A percentile compares a stretch with the other conserved stretches of the same genome.
Conservation (phyloP, 78 protist genomes). For the Pigoraptor vietnamica region DNA sequence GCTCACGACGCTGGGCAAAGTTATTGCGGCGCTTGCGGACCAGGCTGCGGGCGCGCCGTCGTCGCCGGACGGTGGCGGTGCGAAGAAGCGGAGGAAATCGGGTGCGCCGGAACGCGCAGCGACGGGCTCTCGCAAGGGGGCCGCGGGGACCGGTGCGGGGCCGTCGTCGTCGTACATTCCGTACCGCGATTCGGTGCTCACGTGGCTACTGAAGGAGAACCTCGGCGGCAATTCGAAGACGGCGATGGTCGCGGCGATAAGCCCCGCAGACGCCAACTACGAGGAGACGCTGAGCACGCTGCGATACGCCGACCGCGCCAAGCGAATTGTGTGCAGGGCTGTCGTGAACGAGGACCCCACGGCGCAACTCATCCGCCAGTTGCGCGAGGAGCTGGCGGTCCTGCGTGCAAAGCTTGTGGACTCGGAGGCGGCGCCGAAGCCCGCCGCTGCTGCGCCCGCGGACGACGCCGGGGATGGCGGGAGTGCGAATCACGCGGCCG, state of each 20-base stretch:
- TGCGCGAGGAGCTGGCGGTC: neutral
- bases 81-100: neutral
- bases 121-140: neutral
- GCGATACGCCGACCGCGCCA: constrained; percentile 84
- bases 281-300: constrained; percentile 89
- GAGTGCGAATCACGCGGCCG: neutral
- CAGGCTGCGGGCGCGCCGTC: neutral
- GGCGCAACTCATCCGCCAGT: neutral
- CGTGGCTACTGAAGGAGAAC: constrained; percentile 51
- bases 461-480: neutral
- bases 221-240: constrained; percentile 70
- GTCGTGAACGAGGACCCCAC: constrained; percentile 5
- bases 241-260: constrained; percentile 56
- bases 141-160: neutral
- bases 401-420: neutral
- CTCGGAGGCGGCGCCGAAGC: neutral
- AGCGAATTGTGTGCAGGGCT: constrained; percentile 72
- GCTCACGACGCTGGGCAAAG: constrained; percentile 55
- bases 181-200: constrained; percentile 89
- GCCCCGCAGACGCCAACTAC: constrained; percentile 61
- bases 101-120: neutral
- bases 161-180: constrained; percentile 53
- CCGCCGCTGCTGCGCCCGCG: neutral
- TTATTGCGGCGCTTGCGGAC: constrained; percentile 49
- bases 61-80: neutral